Evolutionary conservation across 1,139 yeast genomes (phyloP).

Genomic region (Pichia inconspicua): DNA sequence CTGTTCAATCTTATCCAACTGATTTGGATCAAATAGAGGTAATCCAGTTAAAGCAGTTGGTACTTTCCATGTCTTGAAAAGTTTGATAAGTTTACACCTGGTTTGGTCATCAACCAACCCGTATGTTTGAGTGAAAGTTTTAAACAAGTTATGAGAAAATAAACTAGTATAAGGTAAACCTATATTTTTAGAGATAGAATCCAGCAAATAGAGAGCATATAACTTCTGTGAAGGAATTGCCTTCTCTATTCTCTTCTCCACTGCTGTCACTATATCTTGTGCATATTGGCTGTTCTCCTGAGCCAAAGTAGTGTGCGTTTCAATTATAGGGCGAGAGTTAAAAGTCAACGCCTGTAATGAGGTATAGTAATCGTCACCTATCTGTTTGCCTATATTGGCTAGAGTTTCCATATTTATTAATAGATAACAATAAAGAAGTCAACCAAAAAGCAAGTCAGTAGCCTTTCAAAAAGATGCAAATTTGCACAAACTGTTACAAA

Average conservation of each 20-base stretch:
- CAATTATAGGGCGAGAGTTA: constrained; percentile 85
- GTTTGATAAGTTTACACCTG: constrained; percentile 62
- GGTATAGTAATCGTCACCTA: constrained; percentile 57
- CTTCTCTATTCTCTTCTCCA: constrained; percentile 57
- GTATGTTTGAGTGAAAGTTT: constrained; percentile 68
- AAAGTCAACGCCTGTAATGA: constrained; percentile 72
- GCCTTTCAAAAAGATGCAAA: too few species aligned
- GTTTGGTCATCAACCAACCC: constrained; percentile 69
- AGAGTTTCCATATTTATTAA: not conserved
- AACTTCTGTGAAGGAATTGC: constrained; percentile 77
- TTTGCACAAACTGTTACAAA: too few species aligned
- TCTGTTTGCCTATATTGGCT: constrained; percentile 16
- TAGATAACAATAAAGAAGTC: not conserved
- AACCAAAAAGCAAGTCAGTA: too few species aligned
- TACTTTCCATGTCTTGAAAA: constrained; percentile 83
- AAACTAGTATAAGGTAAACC: constrained; percentile 81
- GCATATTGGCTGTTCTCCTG: constrained; percentile 75
- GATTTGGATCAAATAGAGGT: constrained; percentile 67
- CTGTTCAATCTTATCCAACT: constrained; percentile 63
- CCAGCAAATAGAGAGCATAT: constrained; percentile 74
- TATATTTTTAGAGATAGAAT: constrained; percentile 86
- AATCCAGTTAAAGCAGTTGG: constrained; percentile 51
- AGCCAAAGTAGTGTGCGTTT: constrained; percentile 79
- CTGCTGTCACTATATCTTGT: constrained; percentile 64
- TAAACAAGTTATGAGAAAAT: constrained; percentile 60